Evolutionary conservation across 306 rosid species (phyloP).

Genomic region (Sicyos baderoa): DNA sequence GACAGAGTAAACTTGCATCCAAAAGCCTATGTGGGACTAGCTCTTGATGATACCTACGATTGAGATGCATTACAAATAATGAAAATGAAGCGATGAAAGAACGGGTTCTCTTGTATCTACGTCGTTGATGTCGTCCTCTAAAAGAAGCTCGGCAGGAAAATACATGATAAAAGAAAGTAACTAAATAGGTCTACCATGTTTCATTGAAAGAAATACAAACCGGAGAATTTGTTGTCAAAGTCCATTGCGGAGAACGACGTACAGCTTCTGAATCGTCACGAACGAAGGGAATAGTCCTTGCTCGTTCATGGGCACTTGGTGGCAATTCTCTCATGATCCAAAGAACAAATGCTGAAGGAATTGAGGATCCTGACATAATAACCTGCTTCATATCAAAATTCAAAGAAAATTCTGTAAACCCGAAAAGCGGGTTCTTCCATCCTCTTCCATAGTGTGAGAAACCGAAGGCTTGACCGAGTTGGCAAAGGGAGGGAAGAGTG

Average conservation of each 20-base stretch:
- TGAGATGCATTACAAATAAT: not conserved
- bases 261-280: slow-evolving; percentile 36
- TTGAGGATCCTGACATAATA: slow-evolving; percentile 59
- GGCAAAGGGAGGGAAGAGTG: not conserved
- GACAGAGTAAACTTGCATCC: slow-evolving; percentile 5
- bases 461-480: not conserved
- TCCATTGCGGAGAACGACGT: slow-evolving; percentile 63
- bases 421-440: not conserved
- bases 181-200: not conserved
- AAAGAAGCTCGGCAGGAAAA: not conserved
- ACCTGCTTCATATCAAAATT: slow-evolving; percentile 15
- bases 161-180: not conserved
- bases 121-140: not conserved
- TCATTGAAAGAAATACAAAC: not conserved
- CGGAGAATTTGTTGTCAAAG: slow-evolving; percentile 43
- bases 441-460: not conserved
- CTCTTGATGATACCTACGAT: slow-evolving; percentile 12
- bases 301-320: slow-evolving; percentile 42
- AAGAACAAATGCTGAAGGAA: slow-evolving; percentile 67
- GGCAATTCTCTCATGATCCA: slow-evolving; percentile 91
- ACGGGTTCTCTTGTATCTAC: not conserved
- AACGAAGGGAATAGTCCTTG: slow-evolving; percentile 52
- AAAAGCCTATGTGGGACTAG: not conserved
- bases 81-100: not conserved
- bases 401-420: slow-evolving; percentile 8